These are phyloP conservation scores for Scutellaria minor DNA, from an alignment of 257 asterid species.

Conservation along the genomic window DNA sequence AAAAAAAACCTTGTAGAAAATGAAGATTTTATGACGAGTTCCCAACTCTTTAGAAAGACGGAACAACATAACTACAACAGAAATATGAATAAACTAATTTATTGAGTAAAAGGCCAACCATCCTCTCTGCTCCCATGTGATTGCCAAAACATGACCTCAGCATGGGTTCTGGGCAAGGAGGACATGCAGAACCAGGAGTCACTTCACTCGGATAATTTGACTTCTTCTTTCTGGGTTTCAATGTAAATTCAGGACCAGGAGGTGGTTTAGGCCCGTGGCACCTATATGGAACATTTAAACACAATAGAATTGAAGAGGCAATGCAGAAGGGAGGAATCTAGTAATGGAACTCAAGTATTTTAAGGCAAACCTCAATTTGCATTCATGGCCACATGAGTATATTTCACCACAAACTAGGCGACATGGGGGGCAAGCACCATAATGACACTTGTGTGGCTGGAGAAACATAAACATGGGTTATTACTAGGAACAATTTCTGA, in stretches of 20 bases:
- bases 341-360: constrained; percentile 2
- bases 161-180: constrained; percentile 90
- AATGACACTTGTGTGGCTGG: constrained; percentile 97
- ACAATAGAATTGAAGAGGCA: constrained; percentile 25
- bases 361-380: constrained; percentile 71
- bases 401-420: constrained; percentile 72
- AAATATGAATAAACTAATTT: constrained; percentile 1
- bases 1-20: neutral
- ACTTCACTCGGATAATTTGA: constrained; percentile 50
- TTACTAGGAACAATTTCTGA: constrained; percentile 17
- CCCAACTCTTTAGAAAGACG: neutral
- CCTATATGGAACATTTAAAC: constrained; percentile 47
- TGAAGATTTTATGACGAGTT: neutral
- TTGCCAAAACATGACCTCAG: constrained; percentile 82
- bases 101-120: constrained; percentile 53
- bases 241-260: constrained; percentile 74
- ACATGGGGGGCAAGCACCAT: constrained; percentile 92
- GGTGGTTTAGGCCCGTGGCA: constrained; percentile 96
- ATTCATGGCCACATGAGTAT: constrained; percentile 81
- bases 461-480: constrained; percentile 30
- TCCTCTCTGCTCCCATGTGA: constrained; percentile 87
- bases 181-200: constrained; percentile 77
- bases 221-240: constrained; percentile 89
- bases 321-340: constrained; percentile 27
- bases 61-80: neutral